Base-by-base conservation (phyloP, 148 eudicot species). In the Vaccinium macrocarpon region DNA sequence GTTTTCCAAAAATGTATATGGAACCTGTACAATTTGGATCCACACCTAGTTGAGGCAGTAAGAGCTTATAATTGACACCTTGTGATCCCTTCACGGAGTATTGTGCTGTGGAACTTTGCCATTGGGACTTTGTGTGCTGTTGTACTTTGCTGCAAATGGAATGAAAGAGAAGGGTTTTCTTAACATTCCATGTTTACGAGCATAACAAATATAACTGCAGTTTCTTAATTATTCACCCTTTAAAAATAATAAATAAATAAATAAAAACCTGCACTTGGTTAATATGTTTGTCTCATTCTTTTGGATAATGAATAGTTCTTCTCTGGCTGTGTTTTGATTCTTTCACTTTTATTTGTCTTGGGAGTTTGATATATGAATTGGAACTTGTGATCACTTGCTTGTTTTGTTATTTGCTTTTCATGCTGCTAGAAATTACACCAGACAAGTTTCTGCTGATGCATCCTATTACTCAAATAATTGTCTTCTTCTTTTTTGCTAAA, bases 21-120 rank as follows among this genome's bases (percentile, higher is more conserved):
- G 68, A 61, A 21, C 68, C 68, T 61, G 12, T 21, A 21, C 80
- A 50, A 12, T 77, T 55, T 77, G 80, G 59, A 72, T 50, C 80
- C 80, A 77, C 9, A 49, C 80, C 16, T 0, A 75, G 21, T 48
- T 75, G 53, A 10, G 78, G 29, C 52, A n/a, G 52, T 75, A 19
- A 50, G 53, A 48, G 53, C 48, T 71, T 15, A 71, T n/a, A 71
- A 71, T 71, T 35, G 18, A 71, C 16, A 18, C 19, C 76, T 72
- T 35, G 49, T 49, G 32, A 77, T 49, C 32, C 59, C 32, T 51
- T 14, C 59, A 77, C 16, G 7, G 29, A 29, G 80, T 23, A 50
- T 50, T 9, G 53, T 32, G 53, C 15, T 51, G 2, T 29, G 32
- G 2, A 49, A 77, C 59, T 50, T 51, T 25, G 35, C 57, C 35